These are phyloP conservation scores for Peziza echinospora DNA, from an alignment of 495 filamentous ascomycete species.

Conservation along the genomic window DNA sequence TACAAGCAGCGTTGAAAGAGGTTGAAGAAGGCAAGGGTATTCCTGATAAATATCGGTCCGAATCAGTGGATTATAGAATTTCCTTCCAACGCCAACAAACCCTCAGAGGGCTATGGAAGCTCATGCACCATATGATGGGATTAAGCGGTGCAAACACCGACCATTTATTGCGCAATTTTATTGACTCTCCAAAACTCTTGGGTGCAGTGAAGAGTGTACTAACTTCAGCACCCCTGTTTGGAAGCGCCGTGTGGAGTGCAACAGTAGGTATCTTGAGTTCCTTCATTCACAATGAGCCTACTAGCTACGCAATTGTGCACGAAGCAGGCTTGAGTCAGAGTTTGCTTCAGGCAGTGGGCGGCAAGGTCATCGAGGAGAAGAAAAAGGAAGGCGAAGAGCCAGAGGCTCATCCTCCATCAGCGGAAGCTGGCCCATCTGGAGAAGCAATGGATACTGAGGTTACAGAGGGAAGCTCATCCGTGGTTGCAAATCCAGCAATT, in stretches of 20 bases:
- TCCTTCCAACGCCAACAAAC: slow-evolving; percentile 81
- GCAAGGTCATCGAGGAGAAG: slow-evolving; percentile 24
- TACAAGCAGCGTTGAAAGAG: slow-evolving; percentile 43
- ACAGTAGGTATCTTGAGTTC: slow-evolving; percentile 75
- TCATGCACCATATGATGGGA: slow-evolving; percentile 85
- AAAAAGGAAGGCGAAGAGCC: slow-evolving; percentile 18
- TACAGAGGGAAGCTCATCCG: not conserved
- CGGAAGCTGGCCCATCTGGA: not conserved
- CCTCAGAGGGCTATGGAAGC: slow-evolving; percentile 81
- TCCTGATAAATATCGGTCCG: slow-evolving; percentile 51
- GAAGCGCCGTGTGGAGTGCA: slow-evolving; percentile 82
- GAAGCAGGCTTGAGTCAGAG: slow-evolving; percentile 78
- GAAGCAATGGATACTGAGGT: not conserved
- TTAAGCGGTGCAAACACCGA: slow-evolving; percentile 70
- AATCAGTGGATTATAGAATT: slow-evolving; percentile 73
- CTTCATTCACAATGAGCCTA: slow-evolving; percentile 98
- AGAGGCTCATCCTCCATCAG: slow-evolving; percentile 9
- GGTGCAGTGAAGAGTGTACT: slow-evolving; percentile 62
- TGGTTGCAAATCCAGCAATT: slow-evolving; percentile 11
- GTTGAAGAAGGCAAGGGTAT: slow-evolving; percentile 50
- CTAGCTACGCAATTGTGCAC: slow-evolving; percentile 83
- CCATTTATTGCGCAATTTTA: slow-evolving; percentile 71
- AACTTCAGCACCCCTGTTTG: slow-evolving; percentile 52
- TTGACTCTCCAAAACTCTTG: slow-evolving; percentile 74
- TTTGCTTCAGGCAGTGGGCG: slow-evolving; percentile 61